Percentiles rank a stretch among this genome's conserved stretches.
Evolutionary conservation across 192 early-diverging fungal genomes (phyloP).

Genomic region (Glomus cerebriforme): DNA sequence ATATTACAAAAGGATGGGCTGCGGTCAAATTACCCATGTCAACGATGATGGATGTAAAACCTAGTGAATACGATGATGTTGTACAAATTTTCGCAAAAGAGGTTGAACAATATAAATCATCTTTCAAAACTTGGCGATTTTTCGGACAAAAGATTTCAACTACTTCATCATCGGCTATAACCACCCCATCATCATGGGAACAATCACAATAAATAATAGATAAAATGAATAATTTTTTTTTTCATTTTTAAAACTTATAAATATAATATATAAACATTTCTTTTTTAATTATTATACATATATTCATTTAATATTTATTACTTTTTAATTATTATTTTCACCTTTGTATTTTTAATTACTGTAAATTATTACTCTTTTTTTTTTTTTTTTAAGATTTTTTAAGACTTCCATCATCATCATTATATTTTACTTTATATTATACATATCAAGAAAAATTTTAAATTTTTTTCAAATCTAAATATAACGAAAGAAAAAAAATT

Average conservation of each 20-base stretch:
- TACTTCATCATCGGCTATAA: background rate
- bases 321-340: too few relatives aligned
- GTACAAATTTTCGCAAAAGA: slow-evolving; percentile 3
- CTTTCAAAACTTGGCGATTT: slow-evolving; percentile 21
- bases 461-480: too few relatives aligned
- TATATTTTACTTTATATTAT: too few relatives aligned
- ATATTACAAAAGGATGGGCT: background rate
- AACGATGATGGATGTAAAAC: background rate
- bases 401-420: too few relatives aligned
- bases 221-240: background rate
- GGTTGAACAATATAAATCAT: slow-evolving; percentile 32
- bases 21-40: background rate
- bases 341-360: too few relatives aligned
- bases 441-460: too few relatives aligned
- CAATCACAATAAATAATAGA: background rate
- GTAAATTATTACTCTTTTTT: too few relatives aligned
- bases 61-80: slow-evolving; percentile 19
- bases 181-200: background rate
- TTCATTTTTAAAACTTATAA: background rate
- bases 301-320: too few relatives aligned
- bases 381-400: too few relatives aligned
- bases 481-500: too few relatives aligned
- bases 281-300: background rate
- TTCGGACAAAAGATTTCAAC: slow-evolving; percentile 19
- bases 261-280: background rate